Base-by-base conservation (phyloP, 1,139 yeast species). In the Scheffersomyces cryptocercus region DNA sequence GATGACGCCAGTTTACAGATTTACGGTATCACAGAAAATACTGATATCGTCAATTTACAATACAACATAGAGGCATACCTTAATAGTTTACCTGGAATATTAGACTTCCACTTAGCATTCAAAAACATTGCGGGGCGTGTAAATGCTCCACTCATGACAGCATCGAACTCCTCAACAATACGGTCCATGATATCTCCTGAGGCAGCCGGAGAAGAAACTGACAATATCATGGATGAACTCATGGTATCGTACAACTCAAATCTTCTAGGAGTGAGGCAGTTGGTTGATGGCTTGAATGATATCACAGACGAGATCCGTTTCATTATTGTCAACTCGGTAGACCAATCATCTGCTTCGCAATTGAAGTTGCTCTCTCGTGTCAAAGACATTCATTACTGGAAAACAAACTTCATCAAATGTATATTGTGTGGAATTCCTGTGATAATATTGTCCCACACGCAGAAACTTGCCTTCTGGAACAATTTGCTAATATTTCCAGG, bases 341-440 rank as follows among this genome's bases (percentile, higher is more conserved):
- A 73, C 54, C 77, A 70, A 49, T 61, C 76, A 8, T 62, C 80
- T 40, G 64, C 78, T 3, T 70, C 88, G 4, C 98, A 93, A 62
- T 65, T 91, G 34, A 81, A 80, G 37, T 64, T 87, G 3, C 70
- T 93, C 31, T 75, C 89, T 0, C 81, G 88, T 52, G 74, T 79
- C 9, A 81, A 83, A 53, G 97, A 91, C 51, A 84, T 88, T 35
- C 67, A 71, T 40, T 80, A 77, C 53, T 93, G 97, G 95, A 77
- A 72, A 47, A 50, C 60, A 3, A 82, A 76, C 46, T 78, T 87
- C 47, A 48, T 80, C 40, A 73, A 68, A 45, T 65, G 90, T 29
- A 52, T 81, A 2, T 28, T 70, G 0, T 66, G 83, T 40, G 89
- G 93, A 0, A 24, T 81, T 0, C 96, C 97, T 0, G 79, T 87